phyloP scores from a whole-genome alignment of 176 grass and related monocot genomes.

The Tillandsia leiboldiana region DNA sequence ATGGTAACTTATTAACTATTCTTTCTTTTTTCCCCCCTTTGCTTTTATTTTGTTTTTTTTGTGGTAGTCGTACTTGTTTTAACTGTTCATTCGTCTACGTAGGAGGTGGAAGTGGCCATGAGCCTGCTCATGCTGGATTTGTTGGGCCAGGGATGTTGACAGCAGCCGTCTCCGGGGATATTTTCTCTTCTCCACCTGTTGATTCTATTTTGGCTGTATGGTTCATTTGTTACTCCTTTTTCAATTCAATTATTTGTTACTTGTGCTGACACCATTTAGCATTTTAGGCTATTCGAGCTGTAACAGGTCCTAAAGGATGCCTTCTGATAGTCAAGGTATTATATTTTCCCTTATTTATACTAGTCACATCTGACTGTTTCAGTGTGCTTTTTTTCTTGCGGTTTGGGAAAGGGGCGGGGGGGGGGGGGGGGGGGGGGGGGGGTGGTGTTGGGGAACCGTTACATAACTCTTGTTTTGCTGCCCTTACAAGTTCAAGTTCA shows the following conservation, averaged over 20 bases:
- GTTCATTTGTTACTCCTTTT: slow-evolving; percentile 19
- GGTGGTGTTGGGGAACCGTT: not conserved
- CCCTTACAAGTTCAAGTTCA: not conserved
- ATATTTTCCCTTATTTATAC: slow-evolving; percentile 4
- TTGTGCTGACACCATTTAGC: slow-evolving; percentile 19
- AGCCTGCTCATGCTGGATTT: slow-evolving; percentile 95
- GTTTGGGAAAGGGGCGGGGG: too few species aligned
- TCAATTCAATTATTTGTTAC: slow-evolving; percentile 9
- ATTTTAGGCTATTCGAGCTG: slow-evolving; percentile 95
- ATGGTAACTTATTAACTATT: not conserved
- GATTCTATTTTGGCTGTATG: slow-evolving; percentile 91
- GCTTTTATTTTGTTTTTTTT: not conserved
- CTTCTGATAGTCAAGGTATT: slow-evolving; percentile 96
- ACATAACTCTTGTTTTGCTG: not conserved
- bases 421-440: too few species aligned
- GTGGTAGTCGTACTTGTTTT: slow-evolving; percentile 7
- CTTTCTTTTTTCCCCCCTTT: not conserved
- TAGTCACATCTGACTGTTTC: not conserved
- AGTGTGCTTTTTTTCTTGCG: not conserved
- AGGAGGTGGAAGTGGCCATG: slow-evolving; percentile 99
- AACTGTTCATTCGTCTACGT: slow-evolving; percentile 18
- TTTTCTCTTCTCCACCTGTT: slow-evolving; percentile 85
- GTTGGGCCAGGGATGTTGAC: slow-evolving; percentile 98
- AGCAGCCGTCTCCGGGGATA: slow-evolving; percentile 88
- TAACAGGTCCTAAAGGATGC: slow-evolving; percentile 91